Conservation (phyloP, 768 basidiomycete genomes). For the Rhodotorula sphaerocarpa region DNA sequence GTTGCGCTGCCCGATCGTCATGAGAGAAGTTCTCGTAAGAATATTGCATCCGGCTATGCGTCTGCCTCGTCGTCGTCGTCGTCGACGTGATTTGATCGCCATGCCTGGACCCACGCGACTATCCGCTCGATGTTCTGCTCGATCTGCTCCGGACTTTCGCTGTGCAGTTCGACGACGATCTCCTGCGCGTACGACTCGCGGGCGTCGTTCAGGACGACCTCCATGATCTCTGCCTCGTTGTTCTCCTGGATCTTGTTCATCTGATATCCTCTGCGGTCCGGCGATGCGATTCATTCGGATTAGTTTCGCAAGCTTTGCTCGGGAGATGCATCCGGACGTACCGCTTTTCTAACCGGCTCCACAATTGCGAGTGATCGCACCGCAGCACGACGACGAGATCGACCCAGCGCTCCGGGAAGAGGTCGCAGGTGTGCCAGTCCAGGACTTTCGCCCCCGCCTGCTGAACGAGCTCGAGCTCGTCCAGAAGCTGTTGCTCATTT, state of each 20-base stretch:
- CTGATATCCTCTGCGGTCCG: constrained; percentile 52
- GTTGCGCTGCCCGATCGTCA: no score
- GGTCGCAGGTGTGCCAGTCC: constrained; percentile 89
- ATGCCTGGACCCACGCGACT: constrained; percentile 74
- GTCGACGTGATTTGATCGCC: constrained; percentile 48
- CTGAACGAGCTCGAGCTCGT: constrained; percentile 67
- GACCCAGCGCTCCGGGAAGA: constrained; percentile 92
- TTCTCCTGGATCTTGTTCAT: constrained; percentile 96
- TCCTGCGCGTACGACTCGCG: constrained; percentile 72
- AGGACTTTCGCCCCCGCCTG: constrained; percentile 67
- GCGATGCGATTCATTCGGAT: background rate
- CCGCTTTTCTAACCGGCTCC: constrained; percentile 87
- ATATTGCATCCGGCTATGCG: constrained; percentile 4
- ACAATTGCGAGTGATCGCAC: constrained; percentile 76
- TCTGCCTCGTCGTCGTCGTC: constrained; percentile 33
- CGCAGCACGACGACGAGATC: constrained; percentile 88
- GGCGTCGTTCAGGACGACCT: constrained; percentile 80
- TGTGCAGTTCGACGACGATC: constrained; percentile 75
- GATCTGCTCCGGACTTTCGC: constrained; percentile 67
- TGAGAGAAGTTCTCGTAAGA: no score
- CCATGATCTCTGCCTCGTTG: constrained; percentile 97
- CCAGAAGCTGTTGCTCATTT: constrained; percentile 57
- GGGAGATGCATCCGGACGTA: constrained; percentile 42
- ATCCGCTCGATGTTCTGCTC: constrained; percentile 80
- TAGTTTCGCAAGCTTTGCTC: background rate